Base-by-base conservation (phyloP, 306 rosid genomes). In the Calophaca sinica region DNA sequence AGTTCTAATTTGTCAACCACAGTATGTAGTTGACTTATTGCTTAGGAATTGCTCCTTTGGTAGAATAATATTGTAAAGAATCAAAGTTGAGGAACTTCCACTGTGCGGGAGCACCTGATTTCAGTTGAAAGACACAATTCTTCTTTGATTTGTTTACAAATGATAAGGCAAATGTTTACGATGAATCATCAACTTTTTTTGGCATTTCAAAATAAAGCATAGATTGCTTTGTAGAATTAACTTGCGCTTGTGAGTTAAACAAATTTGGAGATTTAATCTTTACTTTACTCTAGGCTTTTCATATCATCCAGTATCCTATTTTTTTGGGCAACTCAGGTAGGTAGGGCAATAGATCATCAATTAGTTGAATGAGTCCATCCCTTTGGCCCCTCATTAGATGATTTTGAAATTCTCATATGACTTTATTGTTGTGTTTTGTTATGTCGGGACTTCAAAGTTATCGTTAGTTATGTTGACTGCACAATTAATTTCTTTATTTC, bases 401-500 rank as follows among this genome's bases (percentile, higher is more conserved):
- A 68, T 68, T 68, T 58, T 58, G 79, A 72, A 75, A 59, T 70
- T 70, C 52, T 50, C n/a, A 0, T 61, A 49, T 60, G 50, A 9
- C 57, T 36, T 31, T 61, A 9, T 41, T 51, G 13, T 61, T 76
- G 70, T 61, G 74, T 55, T 50, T 53, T 41, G 33, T 46, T 39
- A 31, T 54, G 65, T 61, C 36, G 62, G 39, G 31, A n/a, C 68
- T 76, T 71, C 67, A 20, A 74, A 33, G 68, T 44, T 60, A 48
- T 52, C 65, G 54, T 68, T 55, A 46, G 13, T 79, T 69, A 42
- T 62, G 41, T 79, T 80, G 54, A 73, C 78, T 42, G 69, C 20
- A 57, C 62, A 50, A 54, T 68, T 57, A 51, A 74, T 78, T 68
- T 52, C 48, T 69, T 70, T 63, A 75, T 74, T 84, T 86, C 88